Evolutionary conservation across 2,329 filamentous ascomycete species (phyloP).

Genomic region (Arthrobotrys sinensis): DNA sequence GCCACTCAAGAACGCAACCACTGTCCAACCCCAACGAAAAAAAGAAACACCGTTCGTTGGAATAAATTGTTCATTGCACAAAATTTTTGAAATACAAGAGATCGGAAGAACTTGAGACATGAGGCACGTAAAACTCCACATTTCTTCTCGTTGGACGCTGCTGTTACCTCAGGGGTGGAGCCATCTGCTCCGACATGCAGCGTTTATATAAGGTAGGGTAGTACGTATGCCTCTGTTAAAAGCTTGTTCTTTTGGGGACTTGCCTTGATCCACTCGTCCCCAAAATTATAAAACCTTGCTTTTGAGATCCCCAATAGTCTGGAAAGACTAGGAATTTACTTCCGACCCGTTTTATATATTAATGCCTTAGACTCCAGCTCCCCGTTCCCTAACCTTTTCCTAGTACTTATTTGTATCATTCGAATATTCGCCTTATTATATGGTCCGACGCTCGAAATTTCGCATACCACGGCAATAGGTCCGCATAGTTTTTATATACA

Average conservation of each 20-base stretch:
- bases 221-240: background rate
- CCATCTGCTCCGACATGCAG: background rate
- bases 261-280: background rate
- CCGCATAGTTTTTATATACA: background rate
- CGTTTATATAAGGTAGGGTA: background rate
- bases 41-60: background rate
- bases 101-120: background rate
- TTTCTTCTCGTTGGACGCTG: background rate
- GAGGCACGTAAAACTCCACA: background rate
- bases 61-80: too few species aligned
- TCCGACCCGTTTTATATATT: background rate
- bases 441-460: background rate
- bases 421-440: background rate
- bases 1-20: conserved; percentile 1
- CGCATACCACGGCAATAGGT: too few species aligned
- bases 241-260: conserved; percentile 1
- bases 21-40: background rate
- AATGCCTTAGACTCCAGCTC: too few species aligned
- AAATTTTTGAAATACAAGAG: background rate
- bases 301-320: background rate
- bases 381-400: too few species aligned
- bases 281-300: background rate
- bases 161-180: background rate
- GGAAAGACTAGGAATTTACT: background rate
- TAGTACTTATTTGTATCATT: too few species aligned